These are phyloP conservation scores for Hordeum vulgare DNA, from an alignment of 176 grass and related monocot genomes.

Conservation along the genomic window MorexV3_pseudomolecules_assembly NC_058518.1:438745937-438746436, in stretches of 20 bases:
- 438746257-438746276: neutral
- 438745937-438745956: neutral
- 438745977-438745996: neutral
- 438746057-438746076: too few species aligned
- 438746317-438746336: neutral
- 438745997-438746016: neutral
- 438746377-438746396: neutral
- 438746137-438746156: neutral
- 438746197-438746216: neutral
- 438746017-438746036: neutral
- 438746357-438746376: neutral
- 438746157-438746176: neutral
- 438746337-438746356: neutral
- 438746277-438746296: neutral
- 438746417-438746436: neutral
- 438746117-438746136: neutral
- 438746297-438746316: neutral
- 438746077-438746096: too few species aligned
- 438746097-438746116: slow-evolving; percentile 6
- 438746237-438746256: slow-evolving; percentile 30
- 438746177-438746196: neutral
- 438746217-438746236: neutral
- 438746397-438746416: neutral
- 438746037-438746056: too few species aligned
- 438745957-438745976: neutral